Conservation (phyloP, 345 rosid genomes). For the Camelina neglecta region DNA sequence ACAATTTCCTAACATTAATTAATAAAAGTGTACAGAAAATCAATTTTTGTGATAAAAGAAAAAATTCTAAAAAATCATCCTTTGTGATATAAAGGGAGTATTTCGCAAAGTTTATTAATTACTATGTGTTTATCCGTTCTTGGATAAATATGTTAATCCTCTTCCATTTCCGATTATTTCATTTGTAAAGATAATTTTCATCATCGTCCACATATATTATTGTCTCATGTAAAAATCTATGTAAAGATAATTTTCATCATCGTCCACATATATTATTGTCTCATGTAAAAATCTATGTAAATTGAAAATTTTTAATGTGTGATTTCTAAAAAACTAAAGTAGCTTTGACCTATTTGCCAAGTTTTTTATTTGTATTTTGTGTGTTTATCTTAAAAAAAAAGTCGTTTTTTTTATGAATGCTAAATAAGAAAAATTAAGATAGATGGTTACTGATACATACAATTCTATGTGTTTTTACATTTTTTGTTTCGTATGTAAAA, state of each 20-base stretch:
- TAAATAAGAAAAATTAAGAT: neutral
- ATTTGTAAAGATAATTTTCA: neutral
- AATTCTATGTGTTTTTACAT: neutral
- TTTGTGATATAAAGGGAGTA: neutral
- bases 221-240: constrained; percentile 8
- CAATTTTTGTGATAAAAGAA: too few species aligned
- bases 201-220: neutral
- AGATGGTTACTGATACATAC: neutral
- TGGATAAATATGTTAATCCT: constrained; percentile 27
- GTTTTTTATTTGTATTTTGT: too few species aligned
- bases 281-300: constrained; percentile 16
- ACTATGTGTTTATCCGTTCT: constrained; percentile 7
- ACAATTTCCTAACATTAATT: too few species aligned
- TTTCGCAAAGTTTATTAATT: constrained; percentile 13
- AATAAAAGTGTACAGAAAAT: too few species aligned
- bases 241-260: neutral
- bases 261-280: neutral
- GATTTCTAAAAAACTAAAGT: neutral
- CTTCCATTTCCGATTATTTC: neutral
- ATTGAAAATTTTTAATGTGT: neutral
- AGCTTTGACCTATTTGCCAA: too few species aligned
- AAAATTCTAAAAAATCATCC: too few species aligned
- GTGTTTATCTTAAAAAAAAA: too few species aligned
- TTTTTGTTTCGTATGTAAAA: too few species aligned
- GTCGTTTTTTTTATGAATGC: neutral